Evolutionary conservation across 768 basidiomycete species (phyloP).

Genomic region (Pleurotus tuoliensis): DNA sequence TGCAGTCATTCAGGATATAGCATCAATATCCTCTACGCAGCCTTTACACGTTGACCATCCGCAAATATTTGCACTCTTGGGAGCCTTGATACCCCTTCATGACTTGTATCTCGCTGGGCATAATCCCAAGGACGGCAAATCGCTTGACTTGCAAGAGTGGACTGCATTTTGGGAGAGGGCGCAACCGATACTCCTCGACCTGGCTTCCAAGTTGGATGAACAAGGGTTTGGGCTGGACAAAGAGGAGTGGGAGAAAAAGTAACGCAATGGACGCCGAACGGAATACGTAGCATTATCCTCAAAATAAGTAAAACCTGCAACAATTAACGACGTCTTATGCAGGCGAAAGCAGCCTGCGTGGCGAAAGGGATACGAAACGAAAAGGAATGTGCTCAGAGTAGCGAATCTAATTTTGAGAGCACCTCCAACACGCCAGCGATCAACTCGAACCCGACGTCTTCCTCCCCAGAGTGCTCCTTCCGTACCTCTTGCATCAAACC

Average conservation of each 20-base stretch:
- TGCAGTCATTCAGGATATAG: slow-evolving; percentile 18
- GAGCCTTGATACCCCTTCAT: slow-evolving; percentile 18
- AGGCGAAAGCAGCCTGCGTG: not conserved
- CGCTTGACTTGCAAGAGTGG: slow-evolving; percentile 9
- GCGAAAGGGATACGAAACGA: slow-evolving; percentile 1
- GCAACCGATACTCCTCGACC: slow-evolving; percentile 19
- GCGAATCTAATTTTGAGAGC: slow-evolving; percentile 85
- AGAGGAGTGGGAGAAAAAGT: slow-evolving; percentile 11
- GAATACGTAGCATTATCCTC: not conserved
- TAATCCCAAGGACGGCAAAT: not conserved
- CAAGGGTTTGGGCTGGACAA: slow-evolving; percentile 21
- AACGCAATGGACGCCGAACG: not conserved
- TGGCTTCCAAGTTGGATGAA: slow-evolving; percentile 21
- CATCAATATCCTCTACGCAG: slow-evolving; percentile 14
- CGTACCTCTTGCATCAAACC: slow-evolving; percentile 72
- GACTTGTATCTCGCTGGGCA: slow-evolving; percentile 17
- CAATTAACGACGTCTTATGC: not conserved
- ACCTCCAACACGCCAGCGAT: slow-evolving; percentile 92
- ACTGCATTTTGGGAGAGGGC: slow-evolving; percentile 19
- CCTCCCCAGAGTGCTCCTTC: slow-evolving; percentile 65
- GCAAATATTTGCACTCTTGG: slow-evolving; percentile 20
- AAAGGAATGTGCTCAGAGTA: slow-evolving; percentile 42
- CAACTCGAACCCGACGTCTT: slow-evolving; percentile 87
- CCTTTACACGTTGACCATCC: slow-evolving; percentile 15
- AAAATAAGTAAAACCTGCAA: not conserved